These are phyloP conservation scores for Sugiyamaella qingdaonensis DNA, from an alignment of 805 yeast genomes.

Conservation along the genomic window DNA sequence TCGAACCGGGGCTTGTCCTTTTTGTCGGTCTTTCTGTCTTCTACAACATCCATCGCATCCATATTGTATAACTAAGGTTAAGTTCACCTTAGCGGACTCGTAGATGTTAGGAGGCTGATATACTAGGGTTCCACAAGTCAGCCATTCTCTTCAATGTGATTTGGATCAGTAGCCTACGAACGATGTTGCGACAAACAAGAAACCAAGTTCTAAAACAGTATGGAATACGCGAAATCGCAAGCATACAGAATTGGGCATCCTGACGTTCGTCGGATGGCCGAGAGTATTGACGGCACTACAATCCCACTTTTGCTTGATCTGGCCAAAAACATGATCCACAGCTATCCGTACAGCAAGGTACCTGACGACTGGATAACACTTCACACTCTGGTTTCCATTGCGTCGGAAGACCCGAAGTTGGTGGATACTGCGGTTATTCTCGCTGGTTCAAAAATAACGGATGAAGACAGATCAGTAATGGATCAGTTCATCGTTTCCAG, in stretches of 20 bases:
- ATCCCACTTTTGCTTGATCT: neutral
- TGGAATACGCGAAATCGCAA: neutral
- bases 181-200: no score
- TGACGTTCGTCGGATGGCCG: neutral
- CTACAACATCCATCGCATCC: slow-evolving; percentile 23
- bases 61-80: neutral
- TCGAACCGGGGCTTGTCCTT: slow-evolving; percentile 69
- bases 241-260: neutral
- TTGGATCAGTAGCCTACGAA: no score
- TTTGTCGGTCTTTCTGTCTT: slow-evolving; percentile 9
- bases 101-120: neutral
- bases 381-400: neutral
- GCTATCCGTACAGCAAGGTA: neutral
- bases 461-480: neutral
- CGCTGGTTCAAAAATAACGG: neutral
- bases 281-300: neutral
- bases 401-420: neutral
- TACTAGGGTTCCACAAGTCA: neutral
- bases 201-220: neutral
- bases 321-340: neutral
- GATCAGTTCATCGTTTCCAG: neutral
- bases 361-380: neutral
- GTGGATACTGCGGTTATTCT: neutral
- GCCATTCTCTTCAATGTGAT: no score
- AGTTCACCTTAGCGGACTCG: neutral